Base-by-base conservation (phyloP, 192 early-diverging fungal species). In the Linderina pennispora region DNA sequence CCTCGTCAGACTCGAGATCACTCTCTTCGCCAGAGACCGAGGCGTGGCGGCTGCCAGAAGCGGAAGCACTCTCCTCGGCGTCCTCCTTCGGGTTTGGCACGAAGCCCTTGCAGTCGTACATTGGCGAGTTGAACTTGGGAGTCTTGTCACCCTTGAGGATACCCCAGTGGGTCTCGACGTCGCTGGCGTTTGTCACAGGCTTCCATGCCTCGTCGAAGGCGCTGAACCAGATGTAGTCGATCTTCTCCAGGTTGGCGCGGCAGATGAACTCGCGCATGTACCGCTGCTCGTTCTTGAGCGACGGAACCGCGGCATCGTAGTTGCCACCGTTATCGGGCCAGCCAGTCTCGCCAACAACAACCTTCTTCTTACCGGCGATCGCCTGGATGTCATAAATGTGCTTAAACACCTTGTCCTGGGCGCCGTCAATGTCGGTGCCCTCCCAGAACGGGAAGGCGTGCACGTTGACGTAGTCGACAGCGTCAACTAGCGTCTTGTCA, bases 201-300 rank as follows among this genome's bases (percentile, higher is more conserved):
- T 85, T 85, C 83, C 83, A 85, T 4, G 80, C 78, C 43, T 81
- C 80, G 44, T 85, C 83, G 62, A 81, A 80, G 3, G 80, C 74
- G 40, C 78, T 77, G 58, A 85, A 85, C 67, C 68, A 85, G 39
- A 79, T 79, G 44, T 85, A 85, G 20, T 77, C 58, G 16, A 77
- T 44, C 2, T 70, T 66, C 36, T 65, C 53, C 8, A 62, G 57
- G 40, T 80, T 77, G 17, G 83, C 83, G 11, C 59, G 57, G 43
- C 83, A 85, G 6, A 81, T 65, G 50, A 79, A 85, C 37, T 73
- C 70, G 41, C 73, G 35, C 34, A 82, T 43, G 39, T 80, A 85
- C n/a, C 40, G 71, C 58, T 85, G 76, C 40, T 82, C 53, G 62
- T 85, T 82, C 15, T 57, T 46, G 0, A 76, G 40, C 5, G 76